phyloP scores from a whole-genome alignment of 2,329 filamentous ascomycete species.

The Colletotrichum aenigma region DNA sequence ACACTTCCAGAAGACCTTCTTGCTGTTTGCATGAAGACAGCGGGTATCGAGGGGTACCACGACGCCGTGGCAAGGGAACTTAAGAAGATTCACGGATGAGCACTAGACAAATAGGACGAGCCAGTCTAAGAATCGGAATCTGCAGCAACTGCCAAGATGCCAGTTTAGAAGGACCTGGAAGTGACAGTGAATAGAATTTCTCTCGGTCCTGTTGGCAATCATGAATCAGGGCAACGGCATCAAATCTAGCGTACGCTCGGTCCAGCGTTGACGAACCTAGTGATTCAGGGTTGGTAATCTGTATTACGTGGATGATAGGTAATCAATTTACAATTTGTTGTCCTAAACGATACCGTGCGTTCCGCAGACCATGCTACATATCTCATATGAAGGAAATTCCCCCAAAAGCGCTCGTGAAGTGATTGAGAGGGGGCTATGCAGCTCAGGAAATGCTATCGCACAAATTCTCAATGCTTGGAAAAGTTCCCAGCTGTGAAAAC shows the following conservation, averaged over 20 bases:
- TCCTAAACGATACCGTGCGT: accelerated
- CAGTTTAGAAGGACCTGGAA: not conserved
- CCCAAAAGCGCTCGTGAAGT: not conserved
- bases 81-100: not conserved
- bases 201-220: not conserved
- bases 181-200: accelerated
- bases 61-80: not conserved
- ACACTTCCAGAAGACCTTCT: not conserved
- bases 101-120: not conserved
- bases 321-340: not conserved
- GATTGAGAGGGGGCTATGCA: not conserved
- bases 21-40: not conserved
- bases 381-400: not conserved
- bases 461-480: not conserved
- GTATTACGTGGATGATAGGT: not conserved
- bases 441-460: accelerated
- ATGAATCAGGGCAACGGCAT: not conserved
- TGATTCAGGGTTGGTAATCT: not conserved
- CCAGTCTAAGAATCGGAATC: accelerated
- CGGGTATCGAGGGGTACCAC: not conserved
- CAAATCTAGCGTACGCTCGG: too few relatives aligned
- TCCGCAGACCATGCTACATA: not conserved
- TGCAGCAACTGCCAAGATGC: not conserved
- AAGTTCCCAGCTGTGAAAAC: not conserved
- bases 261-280: not conserved